A percentile compares a stretch with the other conserved stretches of the same genome.
phyloP scores from a whole-genome alignment of 1,284 basidiomycete species.

The Sporisorium reilianum region DNA sequence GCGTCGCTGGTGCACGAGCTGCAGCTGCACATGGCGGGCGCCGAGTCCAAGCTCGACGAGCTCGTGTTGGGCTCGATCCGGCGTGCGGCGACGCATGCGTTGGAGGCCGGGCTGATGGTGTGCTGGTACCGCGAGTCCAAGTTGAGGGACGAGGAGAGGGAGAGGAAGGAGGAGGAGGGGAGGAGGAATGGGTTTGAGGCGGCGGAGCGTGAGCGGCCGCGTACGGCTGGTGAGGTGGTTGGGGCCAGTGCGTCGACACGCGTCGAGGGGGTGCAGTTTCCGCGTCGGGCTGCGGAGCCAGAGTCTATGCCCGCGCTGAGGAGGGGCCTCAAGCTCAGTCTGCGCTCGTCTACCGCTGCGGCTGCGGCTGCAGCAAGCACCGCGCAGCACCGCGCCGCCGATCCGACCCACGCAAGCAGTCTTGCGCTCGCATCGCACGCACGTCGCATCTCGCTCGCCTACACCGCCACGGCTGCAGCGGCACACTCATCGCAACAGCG shows the following conservation, averaged over 20 bases:
- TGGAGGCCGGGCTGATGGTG: slow-evolving; percentile 20
- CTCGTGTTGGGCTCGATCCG: slow-evolving; percentile 12
- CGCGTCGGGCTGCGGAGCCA: too few relatives aligned
- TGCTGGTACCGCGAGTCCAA: slow-evolving; percentile 22
- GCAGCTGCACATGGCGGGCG: neutral
- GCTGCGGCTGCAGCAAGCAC: too few relatives aligned
- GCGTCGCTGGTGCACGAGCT: slow-evolving; percentile 2
- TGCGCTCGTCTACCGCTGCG: neutral
- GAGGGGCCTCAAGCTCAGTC: neutral
- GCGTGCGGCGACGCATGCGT: slow-evolving; percentile 4
- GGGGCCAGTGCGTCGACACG: neutral
- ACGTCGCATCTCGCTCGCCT: neutral
- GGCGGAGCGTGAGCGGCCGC: too few relatives aligned
- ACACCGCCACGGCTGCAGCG: neutral
- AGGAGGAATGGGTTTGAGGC: neutral
- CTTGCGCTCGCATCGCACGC: neutral
- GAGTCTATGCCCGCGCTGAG: too few relatives aligned
- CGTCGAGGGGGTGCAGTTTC: too few relatives aligned
- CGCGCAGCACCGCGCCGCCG: too few relatives aligned
- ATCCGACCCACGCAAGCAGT: neutral
- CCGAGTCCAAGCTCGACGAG: slow-evolving; percentile 9
- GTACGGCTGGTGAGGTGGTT: too few relatives aligned
- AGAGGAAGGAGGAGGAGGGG: neutral
- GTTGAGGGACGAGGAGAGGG: neutral
- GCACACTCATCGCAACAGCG: neutral